Base-by-base conservation (phyloP, 2,329 filamentous ascomycete genomes). In the Claviceps fusiformis region DNA sequence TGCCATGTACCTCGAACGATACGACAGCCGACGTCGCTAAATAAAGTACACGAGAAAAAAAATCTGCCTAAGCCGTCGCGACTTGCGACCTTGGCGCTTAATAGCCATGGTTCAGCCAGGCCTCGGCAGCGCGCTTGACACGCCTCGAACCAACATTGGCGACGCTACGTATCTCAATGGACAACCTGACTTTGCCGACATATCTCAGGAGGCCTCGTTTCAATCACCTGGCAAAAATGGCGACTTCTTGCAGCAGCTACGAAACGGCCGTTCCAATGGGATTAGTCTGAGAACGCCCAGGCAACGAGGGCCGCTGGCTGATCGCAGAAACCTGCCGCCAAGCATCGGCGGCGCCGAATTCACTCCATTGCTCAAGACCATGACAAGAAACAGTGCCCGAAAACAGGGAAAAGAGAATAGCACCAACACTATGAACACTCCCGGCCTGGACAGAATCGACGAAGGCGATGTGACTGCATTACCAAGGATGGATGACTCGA, bases 131-230 rank as follows among this genome's bases (percentile, higher is more conserved):
- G 78, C 77, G 65, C 79, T 95, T 71, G 87, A 93, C 71, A 95
- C 91, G 63, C 92, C 92, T 64, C 85, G 86, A 67, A 95, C 89
- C 58, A 87, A 90, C 65, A 71, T 84, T 61, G 89, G 86, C 65
- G 89, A 96, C 78, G 83, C 83, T 70, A 95, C 90, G 61, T 92
- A 85, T 70, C 76, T 95, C 59, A 82, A 73, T 69, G 75, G 82
- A 70, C 71, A 79, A 71, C 73, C 83, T 62, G 85, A 89, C 65
- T 83, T 95, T 65, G 69, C 67, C 57, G 89, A 95, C 63, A 83
- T 92, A 62, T 95, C 89, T 53, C 85, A 90, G 63, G 89, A 95
- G 67, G 83, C 88, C 56, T 93, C 92, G 1, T 95, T 96, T 62
- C 82, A 85, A 55, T 90, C 88, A 35, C 91, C 87, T 29, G 80